Conservation (phyloP, 1,284 basidiomycete genomes). For the Phlebopus sp. region DNA sequence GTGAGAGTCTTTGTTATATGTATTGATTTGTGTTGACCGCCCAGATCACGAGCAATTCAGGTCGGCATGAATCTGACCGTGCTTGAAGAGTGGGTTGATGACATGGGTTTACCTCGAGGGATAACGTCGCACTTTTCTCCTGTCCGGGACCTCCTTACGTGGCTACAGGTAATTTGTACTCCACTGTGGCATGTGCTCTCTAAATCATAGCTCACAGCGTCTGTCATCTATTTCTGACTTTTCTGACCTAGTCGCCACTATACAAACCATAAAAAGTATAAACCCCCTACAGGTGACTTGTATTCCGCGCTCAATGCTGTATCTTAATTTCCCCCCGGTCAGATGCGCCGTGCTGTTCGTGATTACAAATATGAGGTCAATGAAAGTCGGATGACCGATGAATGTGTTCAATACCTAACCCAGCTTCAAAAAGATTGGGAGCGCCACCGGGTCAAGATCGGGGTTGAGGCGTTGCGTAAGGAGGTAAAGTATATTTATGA, state of each 20-base stretch:
- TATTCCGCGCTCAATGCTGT: slow-evolving; percentile 6
- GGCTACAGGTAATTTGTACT: slow-evolving; percentile 68
- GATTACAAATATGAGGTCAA: slow-evolving; percentile 96
- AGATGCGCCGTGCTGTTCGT: slow-evolving; percentile 89
- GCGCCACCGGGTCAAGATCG: slow-evolving; percentile 77
- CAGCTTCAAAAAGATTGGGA: slow-evolving; percentile 98
- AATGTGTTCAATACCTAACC: slow-evolving; percentile 90
- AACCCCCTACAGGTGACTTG: slow-evolving; percentile 82
- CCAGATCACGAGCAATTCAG: slow-evolving; percentile 81
- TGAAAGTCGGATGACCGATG: slow-evolving; percentile 89
- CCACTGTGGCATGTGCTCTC: slow-evolving; percentile 1
- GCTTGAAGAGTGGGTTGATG: slow-evolving; percentile 90
- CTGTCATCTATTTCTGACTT: slow-evolving; percentile 86
- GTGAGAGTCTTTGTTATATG: slow-evolving; percentile 36
- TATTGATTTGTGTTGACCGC: slow-evolving; percentile 6
- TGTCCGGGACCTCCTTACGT: slow-evolving; percentile 81
- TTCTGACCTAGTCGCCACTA: slow-evolving; percentile 82
- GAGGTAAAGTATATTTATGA: slow-evolving; percentile 46
- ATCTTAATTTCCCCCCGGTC: slow-evolving; percentile 4
- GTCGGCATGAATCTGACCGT: slow-evolving; percentile 85
- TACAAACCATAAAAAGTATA: slow-evolving; percentile 82
- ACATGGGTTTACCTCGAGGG: slow-evolving; percentile 77
- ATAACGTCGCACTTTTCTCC: slow-evolving; percentile 83
- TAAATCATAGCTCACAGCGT: slow-evolving; percentile 51
- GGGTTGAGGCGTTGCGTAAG: slow-evolving; percentile 76